These are phyloP conservation scores for Amanita thiersii DNA, from an alignment of 768 basidiomycete genomes.

Conservation along the genomic window DNA sequence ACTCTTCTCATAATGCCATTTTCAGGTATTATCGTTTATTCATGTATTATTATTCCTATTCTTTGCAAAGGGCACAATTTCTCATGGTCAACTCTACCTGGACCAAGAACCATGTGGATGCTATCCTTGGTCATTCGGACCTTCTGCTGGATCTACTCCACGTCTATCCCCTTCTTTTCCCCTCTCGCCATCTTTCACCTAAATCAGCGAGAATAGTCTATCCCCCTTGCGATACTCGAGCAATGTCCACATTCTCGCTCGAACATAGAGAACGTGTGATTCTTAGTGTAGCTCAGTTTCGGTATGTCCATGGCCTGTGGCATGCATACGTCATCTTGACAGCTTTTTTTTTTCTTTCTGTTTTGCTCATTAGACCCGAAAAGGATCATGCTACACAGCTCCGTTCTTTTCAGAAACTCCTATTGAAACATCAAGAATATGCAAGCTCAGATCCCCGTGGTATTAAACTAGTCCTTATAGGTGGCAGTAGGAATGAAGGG, in stretches of 20 bases:
- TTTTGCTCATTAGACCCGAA: conserved; percentile 57
- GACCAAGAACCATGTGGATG: conserved; percentile 81
- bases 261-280: conserved; percentile 54
- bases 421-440: conserved; percentile 55
- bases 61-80: conserved; percentile 66
- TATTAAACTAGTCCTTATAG: conserved; percentile 69
- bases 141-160: conserved; percentile 38
- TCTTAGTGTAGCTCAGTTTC: conserved; percentile 88
- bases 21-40: conserved; percentile 82
- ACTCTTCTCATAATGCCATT: neutral
- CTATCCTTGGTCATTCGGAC: conserved; percentile 57
- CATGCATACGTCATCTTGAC: neutral
- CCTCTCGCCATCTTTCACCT: conserved; percentile 19
- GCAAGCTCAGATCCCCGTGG: conserved; percentile 15
- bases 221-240: conserved; percentile 85
- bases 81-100: conserved; percentile 94
- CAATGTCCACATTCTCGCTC: conserved; percentile 51
- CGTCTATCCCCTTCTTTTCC: conserved; percentile 31
- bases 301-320: conserved; percentile 36
- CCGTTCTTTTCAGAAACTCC: conserved; percentile 52
- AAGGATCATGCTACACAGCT: conserved; percentile 88
- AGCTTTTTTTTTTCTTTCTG: neutral
- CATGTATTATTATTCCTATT: conserved; percentile 74
- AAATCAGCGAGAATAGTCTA: conserved; percentile 54
- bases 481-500: conserved; percentile 72